phyloP scores from a whole-genome alignment of 257 asterid species.

The Penstemon eatonii region DNA sequence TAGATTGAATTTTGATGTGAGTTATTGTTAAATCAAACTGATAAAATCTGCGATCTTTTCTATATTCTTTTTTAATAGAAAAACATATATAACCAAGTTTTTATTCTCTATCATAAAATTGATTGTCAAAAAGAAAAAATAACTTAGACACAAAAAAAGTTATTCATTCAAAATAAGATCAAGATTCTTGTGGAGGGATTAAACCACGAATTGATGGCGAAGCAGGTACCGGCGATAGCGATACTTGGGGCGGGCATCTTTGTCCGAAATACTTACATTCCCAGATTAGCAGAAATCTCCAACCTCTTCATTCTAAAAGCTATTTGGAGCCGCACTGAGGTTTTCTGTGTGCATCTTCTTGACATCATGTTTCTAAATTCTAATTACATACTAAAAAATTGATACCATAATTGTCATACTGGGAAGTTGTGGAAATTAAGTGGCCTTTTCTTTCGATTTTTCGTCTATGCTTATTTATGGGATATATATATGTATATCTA shows the following conservation, averaged over 20 bases:
- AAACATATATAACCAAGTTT: too few relatives aligned
- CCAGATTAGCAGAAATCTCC: conserved; percentile 86
- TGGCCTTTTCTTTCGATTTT: background rate
- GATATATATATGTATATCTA: conserved; percentile 1
- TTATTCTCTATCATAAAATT: too few relatives aligned
- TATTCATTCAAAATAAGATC: too few relatives aligned
- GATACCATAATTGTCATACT: background rate
- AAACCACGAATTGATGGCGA: conserved; percentile 34
- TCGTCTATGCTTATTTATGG: conserved; percentile 17
- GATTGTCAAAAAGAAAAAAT: too few relatives aligned
- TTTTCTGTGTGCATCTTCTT: conserved; percentile 19
- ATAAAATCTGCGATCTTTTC: too few relatives aligned
- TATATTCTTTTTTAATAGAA: too few relatives aligned
- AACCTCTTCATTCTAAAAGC: conserved; percentile 55
- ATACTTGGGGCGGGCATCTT: conserved; percentile 91
- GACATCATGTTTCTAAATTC: background rate
- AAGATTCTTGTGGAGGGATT: too few relatives aligned
- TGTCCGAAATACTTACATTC: conserved; percentile 71
- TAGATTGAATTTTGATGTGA: too few relatives aligned
- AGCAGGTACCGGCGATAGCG: conserved; percentile 62
- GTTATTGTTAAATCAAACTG: too few relatives aligned
- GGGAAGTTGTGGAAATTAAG: background rate
- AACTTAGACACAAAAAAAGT: too few relatives aligned
- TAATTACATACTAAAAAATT: background rate
- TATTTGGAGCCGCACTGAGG: conserved; percentile 93